Conservation (phyloP, 768 basidiomycete species). For the Lactarius hengduanensis region DNA sequence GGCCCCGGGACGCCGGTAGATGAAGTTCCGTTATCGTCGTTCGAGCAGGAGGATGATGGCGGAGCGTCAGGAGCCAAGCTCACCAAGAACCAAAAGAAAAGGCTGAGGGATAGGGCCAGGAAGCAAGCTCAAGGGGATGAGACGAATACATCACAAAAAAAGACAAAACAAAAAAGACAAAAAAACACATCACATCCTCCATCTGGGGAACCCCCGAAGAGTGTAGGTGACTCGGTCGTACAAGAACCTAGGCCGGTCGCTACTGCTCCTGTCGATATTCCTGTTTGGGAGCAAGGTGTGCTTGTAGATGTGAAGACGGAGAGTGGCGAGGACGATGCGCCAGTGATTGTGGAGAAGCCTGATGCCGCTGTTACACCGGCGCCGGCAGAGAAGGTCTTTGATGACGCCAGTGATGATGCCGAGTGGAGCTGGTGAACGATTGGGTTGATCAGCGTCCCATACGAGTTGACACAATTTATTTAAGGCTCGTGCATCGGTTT, state of each 20-base stretch:
- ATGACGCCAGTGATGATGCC: constrained; percentile 3
- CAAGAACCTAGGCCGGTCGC: constrained; percentile 13
- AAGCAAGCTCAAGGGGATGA: too few relatives aligned
- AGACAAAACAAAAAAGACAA: too few relatives aligned
- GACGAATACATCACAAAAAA: too few relatives aligned
- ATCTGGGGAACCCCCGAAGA: background rate
- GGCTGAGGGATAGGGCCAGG: background rate
- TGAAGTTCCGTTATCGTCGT: background rate
- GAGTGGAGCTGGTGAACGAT: background rate
- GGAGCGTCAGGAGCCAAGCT: background rate
- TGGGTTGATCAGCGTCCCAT: too few relatives aligned
- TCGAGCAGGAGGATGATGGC: background rate
- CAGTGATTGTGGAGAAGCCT: background rate
- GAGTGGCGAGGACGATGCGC: constrained; percentile 3
- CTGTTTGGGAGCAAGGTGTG: constrained; percentile 4
- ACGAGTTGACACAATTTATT: background rate
- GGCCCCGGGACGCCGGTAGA: background rate
- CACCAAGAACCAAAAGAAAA: background rate
- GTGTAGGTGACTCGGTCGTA: constrained; percentile 6
- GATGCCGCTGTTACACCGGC: too few relatives aligned
- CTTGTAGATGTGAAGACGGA: background rate
- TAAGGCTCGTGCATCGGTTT: background rate
- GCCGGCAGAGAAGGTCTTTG: too few relatives aligned
- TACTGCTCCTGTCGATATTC: constrained; percentile 4
- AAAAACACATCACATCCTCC: too few relatives aligned